These are phyloP conservation scores for Ophiostoma ips DNA, from an alignment of 2,329 filamentous ascomycete species.

Conservation along the genomic window DNA sequence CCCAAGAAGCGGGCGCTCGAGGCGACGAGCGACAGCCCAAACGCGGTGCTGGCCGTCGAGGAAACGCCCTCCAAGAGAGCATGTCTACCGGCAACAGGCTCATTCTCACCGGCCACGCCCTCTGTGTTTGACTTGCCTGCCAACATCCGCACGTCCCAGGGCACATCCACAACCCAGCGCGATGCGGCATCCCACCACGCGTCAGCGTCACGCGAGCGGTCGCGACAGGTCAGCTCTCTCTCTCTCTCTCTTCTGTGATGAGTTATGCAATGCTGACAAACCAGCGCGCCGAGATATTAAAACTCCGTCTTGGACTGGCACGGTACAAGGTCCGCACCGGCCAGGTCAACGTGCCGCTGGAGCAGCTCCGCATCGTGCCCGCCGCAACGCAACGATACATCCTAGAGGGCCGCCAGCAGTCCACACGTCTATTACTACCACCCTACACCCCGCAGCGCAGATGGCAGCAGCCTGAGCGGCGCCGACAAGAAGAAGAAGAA, in stretches of 20 bases:
- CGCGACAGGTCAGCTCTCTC: conserved; percentile 30
- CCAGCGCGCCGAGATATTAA: conserved; percentile 51
- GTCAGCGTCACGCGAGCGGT: conserved; percentile 27
- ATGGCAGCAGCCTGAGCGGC: neutral
- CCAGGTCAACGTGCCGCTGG: conserved; percentile 52
- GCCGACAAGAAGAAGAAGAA: neutral
- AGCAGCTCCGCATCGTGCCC: conserved; percentile 37
- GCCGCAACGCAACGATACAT: conserved; percentile 4
- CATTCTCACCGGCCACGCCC: conserved; percentile 18
- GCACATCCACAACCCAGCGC: conserved; percentile 36
- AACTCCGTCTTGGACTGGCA: conserved; percentile 55
- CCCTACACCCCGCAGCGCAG: neutral
- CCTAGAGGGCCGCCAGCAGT: neutral
- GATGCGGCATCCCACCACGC: conserved; percentile 18
- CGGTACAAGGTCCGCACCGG: conserved; percentile 64
- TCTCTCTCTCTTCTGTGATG: neutral
- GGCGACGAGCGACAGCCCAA: neutral
- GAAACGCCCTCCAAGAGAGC: neutral
- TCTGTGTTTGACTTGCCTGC: conserved; percentile 37
- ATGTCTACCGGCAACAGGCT: conserved; percentile 17
- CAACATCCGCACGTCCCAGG: conserved; percentile 31
- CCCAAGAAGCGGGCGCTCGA: conserved; percentile 3
- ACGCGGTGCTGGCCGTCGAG: neutral
- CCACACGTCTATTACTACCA: neutral
- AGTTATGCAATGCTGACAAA: neutral